Percentiles rank a stretch among this genome's conserved stretches.
Evolutionary conservation across 2,329 filamentous ascomycete genomes (phyloP).

Genomic region (Juglanconis sp.): DNA sequence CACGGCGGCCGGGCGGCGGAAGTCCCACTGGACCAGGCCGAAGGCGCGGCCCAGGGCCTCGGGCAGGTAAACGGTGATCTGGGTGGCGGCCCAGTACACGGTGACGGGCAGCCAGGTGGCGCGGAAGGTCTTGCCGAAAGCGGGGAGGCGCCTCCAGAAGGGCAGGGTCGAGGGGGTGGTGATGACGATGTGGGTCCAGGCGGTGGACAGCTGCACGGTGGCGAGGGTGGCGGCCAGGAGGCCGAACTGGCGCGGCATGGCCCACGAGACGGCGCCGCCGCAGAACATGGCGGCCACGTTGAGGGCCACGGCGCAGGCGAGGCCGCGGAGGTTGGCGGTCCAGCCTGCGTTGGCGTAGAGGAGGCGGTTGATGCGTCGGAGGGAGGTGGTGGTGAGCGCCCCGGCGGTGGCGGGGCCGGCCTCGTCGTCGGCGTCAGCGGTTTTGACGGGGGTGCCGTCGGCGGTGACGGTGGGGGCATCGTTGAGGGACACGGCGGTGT

Average conservation of each 20-base stretch:
- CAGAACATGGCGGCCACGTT: conserved; percentile 33
- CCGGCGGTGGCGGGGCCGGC: too few relatives aligned
- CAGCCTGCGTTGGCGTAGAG: conserved; percentile 63
- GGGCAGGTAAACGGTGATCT: conserved; percentile 48
- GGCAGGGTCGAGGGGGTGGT: conserved; percentile 60
- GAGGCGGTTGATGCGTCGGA: conserved; percentile 49
- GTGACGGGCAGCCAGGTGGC: conserved; percentile 68
- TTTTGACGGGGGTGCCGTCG: conserved; percentile 29
- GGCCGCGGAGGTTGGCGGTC: conserved; percentile 66
- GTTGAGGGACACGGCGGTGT: conserved; percentile 47
- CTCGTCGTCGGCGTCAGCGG: conserved; percentile 24
- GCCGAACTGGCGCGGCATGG: conserved; percentile 42
- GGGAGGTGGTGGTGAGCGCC: conserved; percentile 46
- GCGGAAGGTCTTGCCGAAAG: conserved; percentile 60
- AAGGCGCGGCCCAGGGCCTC: conserved; percentile 43
- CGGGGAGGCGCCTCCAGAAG: conserved; percentile 69
- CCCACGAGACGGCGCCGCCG: conserved; percentile 36
- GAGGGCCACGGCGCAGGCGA: conserved; percentile 48
- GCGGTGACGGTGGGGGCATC: conserved; percentile 31
- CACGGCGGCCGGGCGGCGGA: conserved; percentile 34
- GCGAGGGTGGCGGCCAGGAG: conserved; percentile 57
- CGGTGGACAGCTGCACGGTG: conserved; percentile 66
- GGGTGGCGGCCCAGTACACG: conserved; percentile 56
- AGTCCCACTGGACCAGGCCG: conserved; percentile 40
- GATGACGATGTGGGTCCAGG: conserved; percentile 86